Evolutionary conservation across 441 rosid genomes (phyloP).

Genomic region (Eutrema salsugineum): DNA sequence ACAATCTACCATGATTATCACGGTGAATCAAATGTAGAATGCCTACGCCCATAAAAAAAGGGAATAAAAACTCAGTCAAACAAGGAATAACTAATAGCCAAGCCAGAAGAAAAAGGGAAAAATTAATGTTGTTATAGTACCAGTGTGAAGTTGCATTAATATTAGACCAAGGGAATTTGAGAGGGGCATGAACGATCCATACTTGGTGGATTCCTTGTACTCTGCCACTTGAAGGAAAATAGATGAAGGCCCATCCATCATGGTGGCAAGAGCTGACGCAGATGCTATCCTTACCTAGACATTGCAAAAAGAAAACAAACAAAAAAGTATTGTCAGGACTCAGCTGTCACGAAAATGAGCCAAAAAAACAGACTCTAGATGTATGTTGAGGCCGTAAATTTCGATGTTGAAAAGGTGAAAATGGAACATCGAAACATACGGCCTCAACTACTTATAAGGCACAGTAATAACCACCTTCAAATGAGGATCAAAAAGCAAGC

Average conservation of each 20-base stretch:
- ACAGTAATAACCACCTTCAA: slow-evolving; percentile 54
- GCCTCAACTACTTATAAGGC: not conserved
- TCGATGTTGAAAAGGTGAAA: slow-evolving; percentile 4
- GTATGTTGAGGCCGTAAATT: too few relatives aligned
- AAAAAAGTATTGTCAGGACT: slow-evolving; percentile 9
- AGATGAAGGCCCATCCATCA: slow-evolving; percentile 86
- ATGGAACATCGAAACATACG: not conserved
- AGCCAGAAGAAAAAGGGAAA: slow-evolving; percentile 3
- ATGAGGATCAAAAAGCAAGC: slow-evolving; percentile 85
- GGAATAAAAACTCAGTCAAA: slow-evolving; percentile 6
- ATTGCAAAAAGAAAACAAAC: slow-evolving; percentile 29
- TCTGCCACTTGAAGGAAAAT: slow-evolving; percentile 90
- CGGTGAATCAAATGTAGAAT: slow-evolving; percentile 65
- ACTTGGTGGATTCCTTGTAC: slow-evolving; percentile 69
- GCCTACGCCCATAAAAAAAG: slow-evolving; percentile 45
- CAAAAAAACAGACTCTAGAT: not conserved
- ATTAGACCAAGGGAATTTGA: slow-evolving; percentile 87
- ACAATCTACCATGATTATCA: slow-evolving; percentile 68
- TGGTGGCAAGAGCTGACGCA: slow-evolving; percentile 77
- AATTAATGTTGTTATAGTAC: slow-evolving; percentile 37
- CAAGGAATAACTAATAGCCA: slow-evolving; percentile 9
- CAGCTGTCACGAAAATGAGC: slow-evolving; percentile 5
- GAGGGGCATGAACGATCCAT: slow-evolving; percentile 77
- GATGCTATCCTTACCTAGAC: slow-evolving; percentile 75
- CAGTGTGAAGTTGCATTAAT: slow-evolving; percentile 87